Base-by-base conservation (phyloP, 257 asterid species). In the Solanum microdontum region DNA sequence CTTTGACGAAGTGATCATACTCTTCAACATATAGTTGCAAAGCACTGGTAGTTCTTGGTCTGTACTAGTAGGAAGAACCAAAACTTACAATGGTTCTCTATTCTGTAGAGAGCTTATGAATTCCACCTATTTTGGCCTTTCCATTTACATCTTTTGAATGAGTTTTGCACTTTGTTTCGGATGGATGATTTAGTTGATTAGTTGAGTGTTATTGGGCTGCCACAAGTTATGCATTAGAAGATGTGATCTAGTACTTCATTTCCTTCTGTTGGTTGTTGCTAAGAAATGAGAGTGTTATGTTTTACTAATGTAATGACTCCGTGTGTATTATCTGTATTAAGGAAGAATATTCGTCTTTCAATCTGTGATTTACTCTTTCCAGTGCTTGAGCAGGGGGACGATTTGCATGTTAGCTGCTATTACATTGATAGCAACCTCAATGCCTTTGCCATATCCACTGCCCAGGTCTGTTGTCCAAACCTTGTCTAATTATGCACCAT, bases 381-480 rank as follows among this genome's bases (percentile, higher is more conserved):
- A 62, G 77, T 80, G 84, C 70, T 84, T 33, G 83, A 55, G 30
- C 90, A 95, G 98, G 98, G 97, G 87, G 94, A 90, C 68, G 97
- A 95, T 92, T 89, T 94, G 92, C 94, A 90, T 33, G 97, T 94
- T 55, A 93, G 94, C 93, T 95, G 98, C 91, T 95, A 94, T 90
- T 95, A 94, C 91, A 94, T 94, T 85, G 97, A 95, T 86, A 88
- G 82, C 91, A 91, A 91, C 91, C 91, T 95, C 87, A 94, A 94
- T 83, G 95, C 97, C 14, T 94, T 84, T 86, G 97, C 97, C 83
- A 95, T 95, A 90, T 94, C 97, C 60, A 85, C 96, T 87, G 98
- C 98, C 88, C 98, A 95, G 98, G 98, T 94, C 24, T 80, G 90
- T 32, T 75, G 28, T 3, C 76, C 26, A 84, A 66, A 84, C 76